These are phyloP conservation scores for Strigomonas culicis DNA, from an alignment of 208 protist genomes.

Conservation along the genomic window DNA sequence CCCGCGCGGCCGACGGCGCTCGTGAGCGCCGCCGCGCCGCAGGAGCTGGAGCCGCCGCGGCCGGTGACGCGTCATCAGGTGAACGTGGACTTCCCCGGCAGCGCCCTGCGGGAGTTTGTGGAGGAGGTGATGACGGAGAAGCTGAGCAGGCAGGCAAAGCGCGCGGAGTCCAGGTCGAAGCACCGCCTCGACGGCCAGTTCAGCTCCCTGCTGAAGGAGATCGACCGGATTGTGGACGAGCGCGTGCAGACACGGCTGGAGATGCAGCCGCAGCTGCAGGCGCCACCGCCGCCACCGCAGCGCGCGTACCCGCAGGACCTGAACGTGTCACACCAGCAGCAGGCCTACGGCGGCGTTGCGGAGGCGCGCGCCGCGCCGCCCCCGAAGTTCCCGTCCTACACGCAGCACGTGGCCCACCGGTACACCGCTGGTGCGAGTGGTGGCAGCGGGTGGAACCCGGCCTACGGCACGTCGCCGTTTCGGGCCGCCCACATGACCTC, in stretches of 20 bases:
- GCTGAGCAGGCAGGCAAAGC: conserved; percentile 54
- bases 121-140: conserved; percentile 53
- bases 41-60: background rate
- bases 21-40: background rate
- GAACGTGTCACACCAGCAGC: background rate
- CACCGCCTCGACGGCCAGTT: conserved; percentile 67
- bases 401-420: too few relatives aligned
- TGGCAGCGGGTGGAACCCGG: too few relatives aligned
- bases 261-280: conserved; percentile 1
- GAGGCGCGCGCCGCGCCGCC: too few relatives aligned
- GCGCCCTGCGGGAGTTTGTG: conserved; percentile 66
- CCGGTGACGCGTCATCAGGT: conserved; percentile 55
- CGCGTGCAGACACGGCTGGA: conserved; percentile 29
- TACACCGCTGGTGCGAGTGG: too few relatives aligned
- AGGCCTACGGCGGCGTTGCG: too few relatives aligned
- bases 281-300: background rate
- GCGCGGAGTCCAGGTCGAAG: conserved; percentile 51
- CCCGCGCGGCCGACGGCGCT: conserved; percentile 1
- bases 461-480: too few relatives aligned
- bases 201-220: conserved; percentile 45
- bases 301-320: background rate
- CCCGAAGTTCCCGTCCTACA: too few relatives aligned
- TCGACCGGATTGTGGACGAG: conserved; percentile 50
- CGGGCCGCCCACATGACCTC: too few relatives aligned
- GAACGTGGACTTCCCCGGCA: conserved; percentile 74